A percentile compares a stretch with the other conserved stretches of the same genome.
phyloP scores from a whole-genome alignment of 148 eudicot genomes.

The Diospyros lotus region DNA sequence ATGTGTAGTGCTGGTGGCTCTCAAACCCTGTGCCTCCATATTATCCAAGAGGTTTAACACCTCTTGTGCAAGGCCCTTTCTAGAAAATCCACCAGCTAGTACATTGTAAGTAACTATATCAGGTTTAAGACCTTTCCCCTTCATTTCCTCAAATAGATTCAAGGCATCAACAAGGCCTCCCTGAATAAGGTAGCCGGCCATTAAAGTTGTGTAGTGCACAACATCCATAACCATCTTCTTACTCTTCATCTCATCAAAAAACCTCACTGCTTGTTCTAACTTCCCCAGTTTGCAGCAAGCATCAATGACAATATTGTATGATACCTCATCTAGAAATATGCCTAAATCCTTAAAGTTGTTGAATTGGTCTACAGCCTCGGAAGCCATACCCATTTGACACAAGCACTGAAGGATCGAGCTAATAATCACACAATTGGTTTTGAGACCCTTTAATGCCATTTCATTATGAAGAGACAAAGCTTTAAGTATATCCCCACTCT shows the following conservation, averaged over 20 bases:
- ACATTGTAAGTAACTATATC: slow-evolving; percentile 54
- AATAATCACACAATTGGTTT: slow-evolving; percentile 46
- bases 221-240: slow-evolving; percentile 48
- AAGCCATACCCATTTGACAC: slow-evolving; percentile 29
- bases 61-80: slow-evolving; percentile 32
- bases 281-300: slow-evolving; percentile 54
- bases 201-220: slow-evolving; percentile 70
- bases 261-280: slow-evolving; percentile 45
- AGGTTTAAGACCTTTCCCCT: slow-evolving; percentile 38
- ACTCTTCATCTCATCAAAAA: slow-evolving; percentile 53
- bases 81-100: slow-evolving; percentile 51
- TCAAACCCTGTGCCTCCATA: slow-evolving; percentile 47
- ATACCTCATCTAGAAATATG: slow-evolving; percentile 48
- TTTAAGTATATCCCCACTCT: slow-evolving; percentile 31
- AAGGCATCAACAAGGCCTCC: slow-evolving; percentile 44
- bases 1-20: slow-evolving; percentile 34
- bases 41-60: slow-evolving; percentile 28
- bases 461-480: slow-evolving; percentile 35
- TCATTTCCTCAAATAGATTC: slow-evolving; percentile 37
- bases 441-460: slow-evolving; percentile 53
- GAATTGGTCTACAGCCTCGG: slow-evolving; percentile 43
- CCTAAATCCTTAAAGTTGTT: slow-evolving; percentile 58
- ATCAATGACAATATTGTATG: slow-evolving; percentile 45
- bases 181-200: slow-evolving; percentile 48
- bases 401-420: slow-evolving; percentile 50